These are phyloP conservation scores for Suhomyces bokatorum DNA, from an alignment of 1,139 yeast genomes.

Conservation along the genomic window DNA sequence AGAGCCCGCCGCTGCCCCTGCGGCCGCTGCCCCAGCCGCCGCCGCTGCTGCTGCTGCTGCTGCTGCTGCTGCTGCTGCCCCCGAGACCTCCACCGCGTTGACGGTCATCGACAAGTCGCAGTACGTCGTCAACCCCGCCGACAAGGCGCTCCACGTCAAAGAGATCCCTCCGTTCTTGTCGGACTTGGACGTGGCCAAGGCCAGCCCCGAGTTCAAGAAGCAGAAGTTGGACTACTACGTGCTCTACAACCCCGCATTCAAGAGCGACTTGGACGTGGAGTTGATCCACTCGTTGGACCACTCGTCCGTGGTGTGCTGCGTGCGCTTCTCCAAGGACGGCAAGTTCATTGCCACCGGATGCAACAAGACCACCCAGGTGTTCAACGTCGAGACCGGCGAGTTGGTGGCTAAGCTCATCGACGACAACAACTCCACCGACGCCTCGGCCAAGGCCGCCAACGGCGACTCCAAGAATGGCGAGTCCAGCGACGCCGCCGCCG, in stretches of 20 bases:
- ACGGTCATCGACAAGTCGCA: constrained; percentile 44
- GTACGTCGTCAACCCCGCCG: constrained; percentile 44
- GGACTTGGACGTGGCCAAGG: constrained; percentile 77
- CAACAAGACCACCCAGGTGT: constrained; percentile 93
- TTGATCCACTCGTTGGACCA: constrained; percentile 89
- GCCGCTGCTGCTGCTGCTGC: constrained; percentile 16
- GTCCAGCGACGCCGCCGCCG: constrained; percentile 21
- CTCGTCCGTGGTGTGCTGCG: constrained; percentile 95
- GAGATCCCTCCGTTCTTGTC: constrained; percentile 80
- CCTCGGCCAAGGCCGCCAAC: constrained; percentile 25
- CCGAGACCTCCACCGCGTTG: constrained; percentile 38
- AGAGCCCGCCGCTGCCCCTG: neutral
- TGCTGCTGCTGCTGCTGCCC: constrained; percentile 14
- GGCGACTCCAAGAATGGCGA: constrained; percentile 23
- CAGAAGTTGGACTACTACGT: constrained; percentile 87
- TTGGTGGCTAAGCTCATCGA: constrained; percentile 82
- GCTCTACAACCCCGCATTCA: constrained; percentile 84
- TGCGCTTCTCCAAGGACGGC: constrained; percentile 89
- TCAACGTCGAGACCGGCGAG: constrained; percentile 89
- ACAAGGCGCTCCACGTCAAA: constrained; percentile 60
- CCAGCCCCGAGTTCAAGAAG: constrained; percentile 77
- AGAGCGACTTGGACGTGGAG: constrained; percentile 72
- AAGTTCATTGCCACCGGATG: constrained; percentile 96
- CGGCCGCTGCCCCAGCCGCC: constrained; percentile 13
- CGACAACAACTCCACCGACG: constrained; percentile 55